Base-by-base conservation (phyloP, 495 filamentous ascomycete genomes). In the Aspergillus sclerotiicarbonarius region DNA sequence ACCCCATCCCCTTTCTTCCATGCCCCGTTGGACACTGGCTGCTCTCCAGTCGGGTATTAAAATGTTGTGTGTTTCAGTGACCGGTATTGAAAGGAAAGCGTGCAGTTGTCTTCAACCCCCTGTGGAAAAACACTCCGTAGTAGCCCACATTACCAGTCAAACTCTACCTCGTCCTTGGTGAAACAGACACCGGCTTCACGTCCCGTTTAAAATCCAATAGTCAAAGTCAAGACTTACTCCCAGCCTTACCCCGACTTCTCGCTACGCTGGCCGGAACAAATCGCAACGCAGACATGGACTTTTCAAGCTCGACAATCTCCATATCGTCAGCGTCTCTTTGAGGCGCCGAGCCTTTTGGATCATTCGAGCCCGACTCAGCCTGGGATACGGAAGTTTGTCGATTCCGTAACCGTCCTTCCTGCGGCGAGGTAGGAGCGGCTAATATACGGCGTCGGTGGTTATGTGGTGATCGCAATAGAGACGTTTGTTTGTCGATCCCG, bases 401-500 rank as follows among this genome's bases (percentile, higher is more conserved):
- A 21, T 76, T 61, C 33, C 73, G 61, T 46, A 74, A 54, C 41
- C 73, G 66, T n/a, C 72, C 74, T 53, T 74, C 75, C n/a, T 71
- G 61, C 8, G 70, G 72, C 39, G 67, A 71, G 18, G 66, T 54
- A 13, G 71, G 69, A 41, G 82, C 80, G 46, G 76, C 80, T 47
- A 79, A 80, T 58, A 77, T 74, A 35, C 81, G 78, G 20, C 80
- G 80, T 35, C 77, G 71, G 54, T 83, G 78, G 7, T 59, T 62
- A 21, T 68, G 67, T 61, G 65, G 39, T 68, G 79, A 69, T 19
- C 81, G 76, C 6, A 98, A 73, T 72, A 98, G 80, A 6, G 92
- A 94, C 20, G 76, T 86, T 47, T 89, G 82, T 44, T 87, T 87
- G 64, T 97, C 94, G 48, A 97, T 89, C 30, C 94, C 94, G 57